Percentiles rank a stretch among this genome's conserved stretches.
These are phyloP conservation scores for Agaricus subrufescens DNA, from an alignment of 768 basidiomycete genomes.

Conservation along the genomic window DNA sequence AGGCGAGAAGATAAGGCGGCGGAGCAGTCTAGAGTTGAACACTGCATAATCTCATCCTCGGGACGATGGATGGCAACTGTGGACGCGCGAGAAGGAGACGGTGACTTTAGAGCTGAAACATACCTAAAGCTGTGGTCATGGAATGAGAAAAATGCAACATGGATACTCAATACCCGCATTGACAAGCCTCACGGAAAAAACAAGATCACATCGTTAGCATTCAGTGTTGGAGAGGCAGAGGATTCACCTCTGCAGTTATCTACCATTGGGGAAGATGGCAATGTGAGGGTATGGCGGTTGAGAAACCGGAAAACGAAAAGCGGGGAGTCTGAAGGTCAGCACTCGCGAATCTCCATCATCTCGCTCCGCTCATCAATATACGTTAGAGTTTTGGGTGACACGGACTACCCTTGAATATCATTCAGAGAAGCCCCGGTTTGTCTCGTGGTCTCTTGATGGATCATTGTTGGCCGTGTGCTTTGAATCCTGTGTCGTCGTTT, in stretches of 20 bases:
- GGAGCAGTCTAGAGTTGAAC: conserved; percentile 73
- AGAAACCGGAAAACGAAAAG: conserved; percentile 28
- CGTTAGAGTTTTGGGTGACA: conserved; percentile 71
- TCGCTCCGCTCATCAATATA: conserved; percentile 3
- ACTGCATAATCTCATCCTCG: conserved; percentile 56
- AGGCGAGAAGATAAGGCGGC: conserved; percentile 72
- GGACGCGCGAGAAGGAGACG: conserved; percentile 69
- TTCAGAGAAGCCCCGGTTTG: conserved; percentile 56
- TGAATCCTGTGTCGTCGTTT: conserved; percentile 64
- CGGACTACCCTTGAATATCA: conserved; percentile 71
- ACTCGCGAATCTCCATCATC: conserved; percentile 24
- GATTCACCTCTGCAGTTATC: conserved; percentile 43
- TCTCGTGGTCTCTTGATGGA: conserved; percentile 81
- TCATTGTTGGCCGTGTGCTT: conserved; percentile 78
- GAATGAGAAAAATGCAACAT: conserved; percentile 56
- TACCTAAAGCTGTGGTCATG: conserved; percentile 92
- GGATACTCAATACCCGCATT: conserved; percentile 83
- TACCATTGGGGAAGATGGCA: conserved; percentile 71
- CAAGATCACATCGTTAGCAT: conserved; percentile 60
- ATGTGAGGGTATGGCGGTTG: conserved; percentile 79
- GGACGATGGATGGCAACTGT: conserved; percentile 92
- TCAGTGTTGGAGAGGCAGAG: conserved; percentile 46
- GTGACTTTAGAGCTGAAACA: conserved; percentile 59
- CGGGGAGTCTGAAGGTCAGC: conserved; percentile 33
- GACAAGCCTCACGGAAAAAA: conserved; percentile 78